phyloP scores from a whole-genome alignment of 1,139 yeast genomes.

The Yamadazyma songkhlaensis region DNA sequence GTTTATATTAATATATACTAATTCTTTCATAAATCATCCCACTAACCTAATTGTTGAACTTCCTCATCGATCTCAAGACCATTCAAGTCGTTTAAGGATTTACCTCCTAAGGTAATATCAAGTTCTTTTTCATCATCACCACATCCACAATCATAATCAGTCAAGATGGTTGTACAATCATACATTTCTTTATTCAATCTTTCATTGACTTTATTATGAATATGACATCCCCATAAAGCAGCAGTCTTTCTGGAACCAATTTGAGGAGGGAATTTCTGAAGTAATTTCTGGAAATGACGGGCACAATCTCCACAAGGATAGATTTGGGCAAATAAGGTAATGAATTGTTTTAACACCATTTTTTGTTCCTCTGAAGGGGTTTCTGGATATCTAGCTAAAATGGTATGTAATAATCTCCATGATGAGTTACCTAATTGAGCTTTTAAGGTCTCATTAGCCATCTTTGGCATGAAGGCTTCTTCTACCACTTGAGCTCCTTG shows the following conservation, averaged over 20 bases:
- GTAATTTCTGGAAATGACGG: constrained; percentile 72
- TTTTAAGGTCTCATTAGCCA: constrained; percentile 61
- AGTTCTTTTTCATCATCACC: constrained; percentile 63
- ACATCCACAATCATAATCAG: constrained; percentile 96
- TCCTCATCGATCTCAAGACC: constrained; percentile 45
- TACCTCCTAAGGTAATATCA: constrained; percentile 36
- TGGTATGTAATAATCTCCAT: constrained; percentile 86
- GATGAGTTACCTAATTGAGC: constrained; percentile 85
- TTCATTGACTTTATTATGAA: constrained; percentile 86
- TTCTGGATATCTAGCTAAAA: constrained; percentile 88
- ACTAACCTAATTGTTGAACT: constrained; percentile 38
- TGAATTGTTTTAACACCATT: constrained; percentile 54
- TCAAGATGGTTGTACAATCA: constrained; percentile 81
- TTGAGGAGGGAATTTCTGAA: constrained; percentile 81
- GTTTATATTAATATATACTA: no score
- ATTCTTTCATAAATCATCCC: neutral
- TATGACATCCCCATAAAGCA: constrained; percentile 92
- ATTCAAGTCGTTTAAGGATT: constrained; percentile 38
- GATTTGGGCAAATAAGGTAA: constrained; percentile 66
- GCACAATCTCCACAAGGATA: constrained; percentile 97
- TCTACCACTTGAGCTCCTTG: constrained; percentile 1
- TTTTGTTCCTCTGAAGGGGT: constrained; percentile 64
- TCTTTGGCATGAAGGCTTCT: constrained; percentile 74
- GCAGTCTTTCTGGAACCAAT: constrained; percentile 74
- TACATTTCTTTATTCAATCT: constrained; percentile 66